phyloP scores from a whole-genome alignment of 2,329 filamentous ascomycete genomes.

The Salinomyces thailandicus region DNA sequence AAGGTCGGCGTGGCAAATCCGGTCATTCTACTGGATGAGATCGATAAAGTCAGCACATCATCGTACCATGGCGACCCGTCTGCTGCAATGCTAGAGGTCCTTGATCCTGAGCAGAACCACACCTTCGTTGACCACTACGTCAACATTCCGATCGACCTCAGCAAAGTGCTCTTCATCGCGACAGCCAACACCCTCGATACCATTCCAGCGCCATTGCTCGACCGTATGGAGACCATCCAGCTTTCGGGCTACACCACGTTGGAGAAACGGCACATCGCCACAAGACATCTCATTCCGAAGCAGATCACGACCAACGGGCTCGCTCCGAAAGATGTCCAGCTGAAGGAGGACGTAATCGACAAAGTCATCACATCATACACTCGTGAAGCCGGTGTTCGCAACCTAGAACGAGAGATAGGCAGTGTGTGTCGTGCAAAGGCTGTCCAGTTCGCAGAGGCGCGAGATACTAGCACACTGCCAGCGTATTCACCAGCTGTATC shows the following conservation, averaged over 20 bases:
- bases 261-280: conserved; percentile 92
- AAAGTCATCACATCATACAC: conserved; percentile 96
- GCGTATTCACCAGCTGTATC: conserved; percentile 63
- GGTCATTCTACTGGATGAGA: conserved; percentile 91
- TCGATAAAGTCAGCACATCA: conserved; percentile 86
- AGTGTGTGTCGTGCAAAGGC: conserved; percentile 91
- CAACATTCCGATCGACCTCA: conserved; percentile 88
- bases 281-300: conserved; percentile 88
- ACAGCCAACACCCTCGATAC: conserved; percentile 93
- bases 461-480: conserved; percentile 56
- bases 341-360: conserved; percentile 76
- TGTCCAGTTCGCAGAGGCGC: conserved; percentile 85
- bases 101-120: conserved; percentile 95
- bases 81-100: conserved; percentile 93
- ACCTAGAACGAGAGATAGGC: conserved; percentile 89
- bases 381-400: conserved; percentile 89
- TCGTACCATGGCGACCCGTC: conserved; percentile 94
- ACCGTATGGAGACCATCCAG: conserved; percentile 93
- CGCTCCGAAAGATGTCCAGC: conserved; percentile 58
- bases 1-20: conserved; percentile 95
- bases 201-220: conserved; percentile 84
- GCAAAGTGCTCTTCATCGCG: conserved; percentile 93
- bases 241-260: conserved; percentile 92
- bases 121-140: conserved; percentile 94
- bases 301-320: conserved; percentile 88